Evolutionary conservation across 768 basidiomycete species (phyloP), one percentile per base, ranked within the genome.

Genomic region (Clavulina sp.): DNA sequence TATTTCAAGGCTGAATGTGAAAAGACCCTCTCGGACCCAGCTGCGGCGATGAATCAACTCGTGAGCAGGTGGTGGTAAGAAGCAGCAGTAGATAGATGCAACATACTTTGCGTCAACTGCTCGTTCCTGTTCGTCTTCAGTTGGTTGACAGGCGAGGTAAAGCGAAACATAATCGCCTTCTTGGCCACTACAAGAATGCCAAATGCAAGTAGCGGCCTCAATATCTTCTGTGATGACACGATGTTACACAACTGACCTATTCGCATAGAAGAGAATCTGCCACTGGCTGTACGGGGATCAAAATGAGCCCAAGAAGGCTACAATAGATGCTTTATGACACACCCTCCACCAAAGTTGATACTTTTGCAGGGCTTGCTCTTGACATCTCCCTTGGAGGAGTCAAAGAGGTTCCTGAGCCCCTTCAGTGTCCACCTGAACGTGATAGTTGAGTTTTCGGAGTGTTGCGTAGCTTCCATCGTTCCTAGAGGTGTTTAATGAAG

Each of bases 101-200:
- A 54, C 68, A 41, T 57, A 70, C 81, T 73, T 78, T 59, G 79
- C 78, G 47, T 70, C 69, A 28, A 80, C 63, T 2, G 79, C 73
- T 13, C 64, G 70, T 52, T 85, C 82, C 54, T 74, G 80, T 65
- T 91, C 86, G 58, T 80, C 77, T 21, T 71, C 63, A 0, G 84
- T 85, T 13, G 86, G 87, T 84, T 87, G 83, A 55, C 85, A 86
- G 7, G 81, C 80, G 23, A 89, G 70, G 63, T 85, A 88, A 36
- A 89, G 60, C 62, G 82, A 84, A 30, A 85, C 73, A 59, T 73
- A 82, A 16, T 73, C 69, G 2, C 70, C 71, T 9, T 68, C 62
- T n/a, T 72, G 73, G 0, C 84, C 84, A 36, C 83, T 79, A 24
- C 13, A 9, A 46, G n/a, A n/a, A n/a, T n/a, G n/a, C n/a, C n/a